Percentiles rank a stretch among this genome's conserved stretches.
Evolutionary conservation across 1,139 yeast species (phyloP).

Genomic region (Hansenula lynferdii): DNA sequence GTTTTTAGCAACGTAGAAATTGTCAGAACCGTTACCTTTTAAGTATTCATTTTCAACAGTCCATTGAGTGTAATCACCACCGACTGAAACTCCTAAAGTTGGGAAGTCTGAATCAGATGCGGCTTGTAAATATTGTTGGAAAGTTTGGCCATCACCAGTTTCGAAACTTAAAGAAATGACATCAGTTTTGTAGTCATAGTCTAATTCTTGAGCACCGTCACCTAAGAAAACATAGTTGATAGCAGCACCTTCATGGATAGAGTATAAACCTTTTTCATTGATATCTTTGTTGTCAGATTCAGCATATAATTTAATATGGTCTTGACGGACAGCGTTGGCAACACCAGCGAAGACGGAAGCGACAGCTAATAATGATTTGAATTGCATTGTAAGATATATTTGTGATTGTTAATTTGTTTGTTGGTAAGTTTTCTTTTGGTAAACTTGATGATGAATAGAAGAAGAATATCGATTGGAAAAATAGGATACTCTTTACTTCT

Average conservation of each 20-base stretch:
- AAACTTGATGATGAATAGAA: no score
- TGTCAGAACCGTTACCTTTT: constrained; percentile 14
- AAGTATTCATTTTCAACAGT: constrained; percentile 24
- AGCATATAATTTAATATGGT: no score
- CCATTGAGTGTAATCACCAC: constrained; percentile 7
- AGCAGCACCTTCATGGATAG: constrained; percentile 53
- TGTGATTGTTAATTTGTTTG: no score
- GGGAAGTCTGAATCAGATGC: constrained; percentile 3
- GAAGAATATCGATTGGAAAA: no score
- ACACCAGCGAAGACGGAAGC: constrained; percentile 6
- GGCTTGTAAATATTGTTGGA: background rate
- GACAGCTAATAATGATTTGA: constrained; percentile 5
- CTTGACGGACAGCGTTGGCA: background rate
- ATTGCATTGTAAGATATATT: constrained; percentile 12
- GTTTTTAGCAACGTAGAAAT: constrained; percentile 38
- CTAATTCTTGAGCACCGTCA: constrained; percentile 9
- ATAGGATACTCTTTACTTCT: no score
- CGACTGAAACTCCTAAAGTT: constrained; percentile 3
- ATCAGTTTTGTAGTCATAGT: constrained; percentile 4
- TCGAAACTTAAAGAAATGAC: background rate
- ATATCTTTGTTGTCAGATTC: background rate
- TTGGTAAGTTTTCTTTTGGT: no score
- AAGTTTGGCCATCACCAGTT: background rate
- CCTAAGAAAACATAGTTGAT: constrained; percentile 41
- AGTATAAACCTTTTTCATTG: constrained; percentile 9